These are phyloP conservation scores for Periconia sp. DNA, from an alignment of 2,329 filamentous ascomycete genomes.

Conservation along the genomic window DNA sequence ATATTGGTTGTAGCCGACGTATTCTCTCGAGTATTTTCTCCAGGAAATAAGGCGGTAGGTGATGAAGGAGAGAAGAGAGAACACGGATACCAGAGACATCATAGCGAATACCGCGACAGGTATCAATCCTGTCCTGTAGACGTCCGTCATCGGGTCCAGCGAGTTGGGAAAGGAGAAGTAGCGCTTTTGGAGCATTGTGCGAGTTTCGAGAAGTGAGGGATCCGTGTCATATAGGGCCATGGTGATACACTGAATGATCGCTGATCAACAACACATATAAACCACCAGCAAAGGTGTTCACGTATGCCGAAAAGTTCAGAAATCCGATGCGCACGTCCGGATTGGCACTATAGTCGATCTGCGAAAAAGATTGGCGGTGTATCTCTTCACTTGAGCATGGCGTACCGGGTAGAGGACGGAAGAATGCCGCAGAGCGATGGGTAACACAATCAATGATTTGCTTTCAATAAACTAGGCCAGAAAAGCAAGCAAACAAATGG, in stretches of 20 bases:
- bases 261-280: not conserved
- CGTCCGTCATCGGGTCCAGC: slow-evolving; percentile 30
- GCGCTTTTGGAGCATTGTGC: slow-evolving; percentile 14
- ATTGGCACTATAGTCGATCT: not conserved
- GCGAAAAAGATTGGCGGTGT: not conserved
- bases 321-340: not conserved
- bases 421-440: not conserved
- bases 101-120: slow-evolving; percentile 51
- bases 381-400: not conserved
- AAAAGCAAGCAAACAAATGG: not conserved
- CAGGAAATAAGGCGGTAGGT: slow-evolving; percentile 56
- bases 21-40: slow-evolving; percentile 50
- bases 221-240: slow-evolving; percentile 11
- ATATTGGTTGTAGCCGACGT: slow-evolving; percentile 58
- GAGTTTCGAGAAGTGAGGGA: slow-evolving; percentile 5
- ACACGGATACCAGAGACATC: slow-evolving; percentile 50
- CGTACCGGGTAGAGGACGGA: not conserved
- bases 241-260: not conserved
- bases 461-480: not conserved
- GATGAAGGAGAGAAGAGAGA: slow-evolving; percentile 50
- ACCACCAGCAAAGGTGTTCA: not conserved
- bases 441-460: not conserved
- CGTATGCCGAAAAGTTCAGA: not conserved
- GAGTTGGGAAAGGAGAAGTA: slow-evolving; percentile 32
- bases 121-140: slow-evolving; percentile 47